phyloP scores from a whole-genome alignment of 768 basidiomycete genomes.

The Strobilomyces echinocephalus region DNA sequence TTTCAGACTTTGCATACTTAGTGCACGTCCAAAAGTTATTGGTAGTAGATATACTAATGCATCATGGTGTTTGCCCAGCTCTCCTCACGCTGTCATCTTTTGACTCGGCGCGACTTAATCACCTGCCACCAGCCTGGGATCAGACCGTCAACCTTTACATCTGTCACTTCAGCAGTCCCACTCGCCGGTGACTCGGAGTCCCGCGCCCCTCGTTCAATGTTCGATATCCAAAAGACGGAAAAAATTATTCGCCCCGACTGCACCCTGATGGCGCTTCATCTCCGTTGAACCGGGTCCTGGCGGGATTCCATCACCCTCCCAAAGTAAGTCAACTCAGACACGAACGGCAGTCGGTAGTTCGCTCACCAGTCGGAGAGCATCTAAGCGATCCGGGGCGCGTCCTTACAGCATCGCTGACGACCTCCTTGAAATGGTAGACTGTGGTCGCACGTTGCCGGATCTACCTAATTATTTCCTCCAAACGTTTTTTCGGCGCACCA shows the following conservation, averaged over 20 bases:
- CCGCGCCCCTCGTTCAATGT: neutral
- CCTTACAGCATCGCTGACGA: neutral
- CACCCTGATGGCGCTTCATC: neutral
- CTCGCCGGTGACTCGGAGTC: neutral
- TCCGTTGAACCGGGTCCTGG: neutral
- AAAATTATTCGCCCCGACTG: neutral
- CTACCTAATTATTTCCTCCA: no score
- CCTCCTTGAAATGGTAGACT: no score
- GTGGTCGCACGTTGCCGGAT: no score
- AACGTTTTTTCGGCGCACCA: no score
- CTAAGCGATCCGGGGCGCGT: neutral
- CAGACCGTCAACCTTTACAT: neutral
- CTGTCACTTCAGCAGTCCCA: no score
- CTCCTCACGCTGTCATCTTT: neutral
- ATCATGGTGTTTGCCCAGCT: neutral
- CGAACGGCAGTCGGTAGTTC: no score
- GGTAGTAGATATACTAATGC: slow-evolving; percentile 16
- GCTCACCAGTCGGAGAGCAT: no score
- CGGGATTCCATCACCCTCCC: neutral
- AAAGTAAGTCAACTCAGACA: neutral
- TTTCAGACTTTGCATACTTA: slow-evolving; percentile 2
- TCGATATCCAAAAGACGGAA: neutral
- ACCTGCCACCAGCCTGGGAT: neutral
- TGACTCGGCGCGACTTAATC: neutral
- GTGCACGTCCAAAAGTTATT: slow-evolving; percentile 9